Evolutionary conservation across 208 protist genomes (phyloP).

Genomic region (Angomonas ambiguus): DNA sequence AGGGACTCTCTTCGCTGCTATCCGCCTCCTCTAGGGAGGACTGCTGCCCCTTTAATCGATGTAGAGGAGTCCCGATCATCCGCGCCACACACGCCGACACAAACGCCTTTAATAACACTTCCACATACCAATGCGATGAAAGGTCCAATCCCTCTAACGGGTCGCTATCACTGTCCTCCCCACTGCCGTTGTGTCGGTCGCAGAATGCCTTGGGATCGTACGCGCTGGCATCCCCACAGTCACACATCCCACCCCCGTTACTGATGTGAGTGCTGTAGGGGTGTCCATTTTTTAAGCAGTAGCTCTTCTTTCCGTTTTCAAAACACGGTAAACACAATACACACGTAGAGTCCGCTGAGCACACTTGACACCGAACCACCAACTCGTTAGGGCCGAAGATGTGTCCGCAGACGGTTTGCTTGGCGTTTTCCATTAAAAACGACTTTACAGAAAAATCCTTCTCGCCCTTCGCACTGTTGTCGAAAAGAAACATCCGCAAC

Average conservation of each 20-base stretch:
- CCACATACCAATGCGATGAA: conserved; percentile 5
- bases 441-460: not conserved
- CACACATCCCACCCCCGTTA: conserved; percentile 86
- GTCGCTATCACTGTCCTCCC: not conserved
- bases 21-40: not conserved
- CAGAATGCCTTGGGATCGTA: conserved; percentile 73
- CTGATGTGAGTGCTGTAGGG: conserved; percentile 50
- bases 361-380: conserved; percentile 85
- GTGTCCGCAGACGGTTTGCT: conserved; percentile 45
- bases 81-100: not conserved
- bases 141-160: conserved; percentile 24
- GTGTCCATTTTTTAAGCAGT: conserved; percentile 30
- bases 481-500: not conserved
- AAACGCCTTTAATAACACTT: conserved; percentile 1
- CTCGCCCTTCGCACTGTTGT: not conserved
- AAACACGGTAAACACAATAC: conserved; percentile 93
- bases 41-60: not conserved
- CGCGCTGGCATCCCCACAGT: conserved; percentile 91
- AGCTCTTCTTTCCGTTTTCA: conserved; percentile 55
- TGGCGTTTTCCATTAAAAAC: not conserved
- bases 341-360: conserved; percentile 77
- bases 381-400: conserved; percentile 46
- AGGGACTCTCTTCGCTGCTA: not conserved
- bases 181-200: conserved; percentile 32
- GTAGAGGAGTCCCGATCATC: not conserved